Evolutionary conservation across 192 early-diverging fungal genomes (phyloP).

Genomic region (Spizellomyces punctatus): DNA sequence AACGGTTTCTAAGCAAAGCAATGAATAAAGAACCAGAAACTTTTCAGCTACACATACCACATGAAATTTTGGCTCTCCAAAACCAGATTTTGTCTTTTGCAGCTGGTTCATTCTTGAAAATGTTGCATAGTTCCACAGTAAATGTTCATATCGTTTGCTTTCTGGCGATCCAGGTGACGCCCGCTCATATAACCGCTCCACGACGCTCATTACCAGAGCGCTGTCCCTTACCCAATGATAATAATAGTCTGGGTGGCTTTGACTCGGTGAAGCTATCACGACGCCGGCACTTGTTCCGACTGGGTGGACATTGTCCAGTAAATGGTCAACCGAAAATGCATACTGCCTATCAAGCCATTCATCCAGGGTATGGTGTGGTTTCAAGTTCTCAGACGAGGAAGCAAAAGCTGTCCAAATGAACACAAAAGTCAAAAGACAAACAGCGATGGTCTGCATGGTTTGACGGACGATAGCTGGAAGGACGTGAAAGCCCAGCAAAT

Average conservation of each 20-base stretch:
- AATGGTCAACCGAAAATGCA: neutral
- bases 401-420: too few species aligned
- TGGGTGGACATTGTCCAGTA: slow-evolving; percentile 31
- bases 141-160: slow-evolving; percentile 4
- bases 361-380: neutral
- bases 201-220: slow-evolving; percentile 60
- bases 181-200: slow-evolving; percentile 24
- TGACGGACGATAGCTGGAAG: too few species aligned
- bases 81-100: slow-evolving; percentile 23
- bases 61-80: slow-evolving; percentile 70
- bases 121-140: slow-evolving; percentile 43
- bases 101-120: slow-evolving; percentile 38
- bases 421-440: too few species aligned
- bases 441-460: too few species aligned
- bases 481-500: too few species aligned
- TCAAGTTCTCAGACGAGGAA: too few species aligned
- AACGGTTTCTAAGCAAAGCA: too few species aligned
- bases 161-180: slow-evolving; percentile 6
- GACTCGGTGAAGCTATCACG: slow-evolving; percentile 18
- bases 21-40: too few species aligned
- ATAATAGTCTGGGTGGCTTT: slow-evolving; percentile 62
- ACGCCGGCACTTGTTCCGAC: neutral
- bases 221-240: slow-evolving; percentile 75
- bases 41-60: slow-evolving; percentile 29
- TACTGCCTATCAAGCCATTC: slow-evolving; percentile 9